A percentile compares a stretch with the other conserved stretches of the same genome.
These are phyloP conservation scores for Ambrosia trifida DNA, from an alignment of 129 eudicot species.

Conservation along the genomic window DNA sequence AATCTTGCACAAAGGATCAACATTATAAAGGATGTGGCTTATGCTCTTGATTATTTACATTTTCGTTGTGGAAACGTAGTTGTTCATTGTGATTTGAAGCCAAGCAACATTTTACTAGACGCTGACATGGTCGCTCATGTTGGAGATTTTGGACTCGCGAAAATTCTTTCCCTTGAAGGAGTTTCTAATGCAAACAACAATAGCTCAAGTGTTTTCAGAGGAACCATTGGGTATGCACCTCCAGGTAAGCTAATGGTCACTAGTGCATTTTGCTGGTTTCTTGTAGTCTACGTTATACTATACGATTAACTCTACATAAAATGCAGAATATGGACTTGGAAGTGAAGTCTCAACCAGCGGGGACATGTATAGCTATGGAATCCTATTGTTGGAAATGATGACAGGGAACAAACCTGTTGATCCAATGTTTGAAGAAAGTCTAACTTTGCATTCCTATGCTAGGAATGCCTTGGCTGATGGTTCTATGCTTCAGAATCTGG, in stretches of 20 bases:
- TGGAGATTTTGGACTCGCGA: slow-evolving; percentile 46
- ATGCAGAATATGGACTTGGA: slow-evolving; percentile 51
- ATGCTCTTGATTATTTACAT: slow-evolving; percentile 45
- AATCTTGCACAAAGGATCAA: slow-evolving; percentile 31
- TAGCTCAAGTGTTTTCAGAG: slow-evolving; percentile 20
- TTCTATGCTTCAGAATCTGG: slow-evolving; percentile 24
- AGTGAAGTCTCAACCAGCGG: slow-evolving; percentile 27
- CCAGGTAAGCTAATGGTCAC: slow-evolving; percentile 19
- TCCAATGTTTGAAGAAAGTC: slow-evolving; percentile 24
- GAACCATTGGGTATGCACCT: slow-evolving; percentile 43
- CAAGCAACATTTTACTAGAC: slow-evolving; percentile 41
- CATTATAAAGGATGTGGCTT: slow-evolving; percentile 37
- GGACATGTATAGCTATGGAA: slow-evolving; percentile 47
- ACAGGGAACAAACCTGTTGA: slow-evolving; percentile 33
- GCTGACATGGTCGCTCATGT: slow-evolving; percentile 43
- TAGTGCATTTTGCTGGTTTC: neutral
- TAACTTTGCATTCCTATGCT: slow-evolving; percentile 30
- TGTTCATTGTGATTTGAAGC: slow-evolving; percentile 45
- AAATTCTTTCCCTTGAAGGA: slow-evolving; percentile 22
- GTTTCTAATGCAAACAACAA: slow-evolving; percentile 16
- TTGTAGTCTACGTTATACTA: neutral
- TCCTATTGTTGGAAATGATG: slow-evolving; percentile 39
- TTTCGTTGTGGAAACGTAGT: slow-evolving; percentile 26
- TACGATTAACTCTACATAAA: neutral
- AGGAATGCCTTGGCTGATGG: slow-evolving; percentile 24